These are phyloP conservation scores for Ophiostoma tasmaniense DNA, from an alignment of 2,329 filamentous ascomycete species.

Conservation along the genomic window DNA sequence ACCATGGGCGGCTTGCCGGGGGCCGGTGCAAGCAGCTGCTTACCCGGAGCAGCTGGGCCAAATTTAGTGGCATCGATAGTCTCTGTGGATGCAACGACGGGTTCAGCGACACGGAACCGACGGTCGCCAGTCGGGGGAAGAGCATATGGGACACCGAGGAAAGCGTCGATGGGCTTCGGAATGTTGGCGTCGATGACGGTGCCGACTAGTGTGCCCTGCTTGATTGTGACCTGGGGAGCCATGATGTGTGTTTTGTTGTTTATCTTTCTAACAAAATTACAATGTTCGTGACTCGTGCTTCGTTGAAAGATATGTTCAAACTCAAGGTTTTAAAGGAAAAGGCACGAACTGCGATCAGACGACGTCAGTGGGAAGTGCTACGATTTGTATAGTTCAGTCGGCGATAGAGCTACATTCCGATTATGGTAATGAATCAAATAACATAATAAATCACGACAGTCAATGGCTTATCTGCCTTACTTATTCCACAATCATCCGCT, in stretches of 20 bases:
- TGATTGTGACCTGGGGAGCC: not conserved
- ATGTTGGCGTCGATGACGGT: not conserved
- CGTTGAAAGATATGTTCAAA: not conserved
- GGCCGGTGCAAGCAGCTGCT: not conserved
- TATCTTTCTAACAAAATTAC: not conserved
- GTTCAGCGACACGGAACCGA: not conserved
- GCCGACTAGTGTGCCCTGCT: constrained; percentile 4
- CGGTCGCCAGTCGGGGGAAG: constrained; percentile 1
- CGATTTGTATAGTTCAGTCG: not conserved
- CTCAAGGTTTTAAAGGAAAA: not conserved
- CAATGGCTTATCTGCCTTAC: not conserved
- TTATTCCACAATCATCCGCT: not conserved
- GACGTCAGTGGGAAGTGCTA: not conserved
- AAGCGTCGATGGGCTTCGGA: constrained; percentile 1
- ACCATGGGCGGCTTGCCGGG: constrained; percentile 3
- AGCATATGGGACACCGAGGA: constrained; percentile 4
- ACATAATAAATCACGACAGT: not conserved
- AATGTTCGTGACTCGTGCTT: not conserved
- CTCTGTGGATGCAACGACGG: not conserved
- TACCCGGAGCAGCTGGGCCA: not conserved
- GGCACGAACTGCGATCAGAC: not conserved
- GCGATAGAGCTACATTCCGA: not conserved
- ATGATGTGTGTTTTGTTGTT: not conserved
- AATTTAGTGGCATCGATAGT: not conserved
- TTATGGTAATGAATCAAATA: not conserved